Conservation (phyloP, 1,284 basidiomycete genomes). For the Phylloporus sp. region DNA sequence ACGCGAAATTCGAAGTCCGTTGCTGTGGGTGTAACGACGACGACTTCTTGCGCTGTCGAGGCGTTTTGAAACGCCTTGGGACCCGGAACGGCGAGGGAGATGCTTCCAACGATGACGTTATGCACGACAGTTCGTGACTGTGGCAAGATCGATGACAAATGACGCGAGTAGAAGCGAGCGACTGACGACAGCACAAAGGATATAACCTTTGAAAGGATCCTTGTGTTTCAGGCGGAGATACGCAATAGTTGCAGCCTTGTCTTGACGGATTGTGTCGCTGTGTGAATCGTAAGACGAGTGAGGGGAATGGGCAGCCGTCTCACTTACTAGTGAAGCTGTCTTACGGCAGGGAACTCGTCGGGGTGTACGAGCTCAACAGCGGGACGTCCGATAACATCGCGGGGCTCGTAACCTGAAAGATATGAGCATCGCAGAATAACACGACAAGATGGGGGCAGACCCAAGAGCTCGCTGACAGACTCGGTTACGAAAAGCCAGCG, state of each 20-base stretch:
- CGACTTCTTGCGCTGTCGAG: constrained; percentile 78
- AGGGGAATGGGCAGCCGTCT: not conserved
- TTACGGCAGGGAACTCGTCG: constrained; percentile 67
- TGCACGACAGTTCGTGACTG: constrained; percentile 67
- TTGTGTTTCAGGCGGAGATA: constrained; percentile 78
- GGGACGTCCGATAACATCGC: constrained; percentile 66
- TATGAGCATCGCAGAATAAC: not conserved
- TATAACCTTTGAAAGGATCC: constrained; percentile 70
- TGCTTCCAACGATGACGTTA: constrained; percentile 73
- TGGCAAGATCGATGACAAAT: constrained; percentile 11
- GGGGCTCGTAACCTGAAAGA: constrained; percentile 64
- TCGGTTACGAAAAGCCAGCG: constrained; percentile 72
- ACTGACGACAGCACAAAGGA: constrained; percentile 72
- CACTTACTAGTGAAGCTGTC: constrained; percentile 64
- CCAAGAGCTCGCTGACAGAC: constrained; percentile 72
- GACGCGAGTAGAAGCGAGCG: constrained; percentile 4
- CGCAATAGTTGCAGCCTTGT: constrained; percentile 75
- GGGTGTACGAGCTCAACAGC: constrained; percentile 76
- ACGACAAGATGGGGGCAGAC: constrained; percentile 39
- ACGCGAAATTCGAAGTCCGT: constrained; percentile 72
- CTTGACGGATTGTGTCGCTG: constrained; percentile 72
- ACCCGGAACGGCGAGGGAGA: constrained; percentile 72
- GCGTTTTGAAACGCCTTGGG: constrained; percentile 75
- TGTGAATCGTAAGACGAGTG: not conserved
- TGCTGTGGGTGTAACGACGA: constrained; percentile 67